A percentile compares a stretch with the other conserved stretches of the same genome.
Conservation (phyloP, 805 yeast genomes). For the Suhomyces xylopsoci region DNA sequence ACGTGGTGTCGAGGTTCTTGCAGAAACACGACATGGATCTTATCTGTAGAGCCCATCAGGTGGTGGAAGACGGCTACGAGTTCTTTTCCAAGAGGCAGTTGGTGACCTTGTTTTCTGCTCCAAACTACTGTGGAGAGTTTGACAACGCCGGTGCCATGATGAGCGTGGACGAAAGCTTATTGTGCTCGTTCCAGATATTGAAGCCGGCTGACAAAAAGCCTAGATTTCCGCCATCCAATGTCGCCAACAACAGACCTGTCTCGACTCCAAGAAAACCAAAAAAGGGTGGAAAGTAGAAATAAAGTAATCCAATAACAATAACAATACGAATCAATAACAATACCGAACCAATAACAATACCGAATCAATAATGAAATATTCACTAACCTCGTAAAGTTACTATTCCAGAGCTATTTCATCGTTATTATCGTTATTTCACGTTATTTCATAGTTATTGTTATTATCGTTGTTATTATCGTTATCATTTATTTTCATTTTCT, state of each 20-base stretch:
- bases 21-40: conserved; percentile 98
- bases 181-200: conserved; percentile 94
- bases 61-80: conserved; percentile 98
- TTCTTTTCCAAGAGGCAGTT: conserved; percentile 93
- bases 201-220: conserved; percentile 98
- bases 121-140: conserved; percentile 98
- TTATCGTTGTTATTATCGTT: too few species aligned
- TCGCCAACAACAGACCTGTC: conserved; percentile 47
- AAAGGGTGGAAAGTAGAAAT: conserved; percentile 47
- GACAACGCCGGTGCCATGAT: conserved; percentile 99
- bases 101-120: conserved; percentile 94
- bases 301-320: too few species aligned
- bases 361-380: too few species aligned
- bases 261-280: conserved; percentile 61
- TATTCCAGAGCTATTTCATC: too few species aligned
- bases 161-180: conserved; percentile 94
- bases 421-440: too few species aligned
- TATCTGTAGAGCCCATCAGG: conserved; percentile 98
- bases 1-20: conserved; percentile 91
- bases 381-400: too few species aligned
- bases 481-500: too few species aligned
- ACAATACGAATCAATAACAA: too few species aligned
- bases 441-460: too few species aligned
- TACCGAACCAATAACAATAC: too few species aligned
- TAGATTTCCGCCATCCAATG: conserved; percentile 50